Percentiles rank a stretch among this genome's conserved stretches.
Conservation (phyloP, 768 basidiomycete genomes). For the Tulasnella sp. region DNA sequence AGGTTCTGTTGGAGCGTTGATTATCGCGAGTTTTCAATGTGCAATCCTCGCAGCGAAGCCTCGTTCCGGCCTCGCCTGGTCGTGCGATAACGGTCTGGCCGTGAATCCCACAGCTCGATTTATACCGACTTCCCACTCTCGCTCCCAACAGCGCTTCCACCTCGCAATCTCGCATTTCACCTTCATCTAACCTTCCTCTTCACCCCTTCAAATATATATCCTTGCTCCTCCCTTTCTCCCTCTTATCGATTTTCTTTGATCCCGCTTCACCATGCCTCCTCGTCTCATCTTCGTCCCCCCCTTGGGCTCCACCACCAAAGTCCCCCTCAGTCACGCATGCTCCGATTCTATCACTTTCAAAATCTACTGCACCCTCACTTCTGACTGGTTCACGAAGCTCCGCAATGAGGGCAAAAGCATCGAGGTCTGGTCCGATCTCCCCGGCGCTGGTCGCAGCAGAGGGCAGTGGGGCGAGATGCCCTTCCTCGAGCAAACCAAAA, state of each 20-base stretch:
- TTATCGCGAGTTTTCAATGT: too few relatives aligned
- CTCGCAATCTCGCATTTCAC: too few relatives aligned
- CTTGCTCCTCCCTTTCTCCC: neutral
- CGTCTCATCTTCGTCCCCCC: conserved; percentile 10
- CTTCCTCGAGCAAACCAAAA: conserved; percentile 8
- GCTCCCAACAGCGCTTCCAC: too few relatives aligned
- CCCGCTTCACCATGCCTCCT: conserved; percentile 8
- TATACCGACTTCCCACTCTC: too few relatives aligned
- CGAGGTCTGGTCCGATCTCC: conserved; percentile 14
- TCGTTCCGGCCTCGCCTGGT: too few relatives aligned
- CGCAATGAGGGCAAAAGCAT: conserved; percentile 4
- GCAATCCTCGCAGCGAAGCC: too few relatives aligned
- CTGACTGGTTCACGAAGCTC: conserved; percentile 6
- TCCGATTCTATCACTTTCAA: conserved; percentile 1
- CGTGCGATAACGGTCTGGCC: too few relatives aligned
- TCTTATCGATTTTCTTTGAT: conserved; percentile 2
- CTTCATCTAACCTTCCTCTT: too few relatives aligned
- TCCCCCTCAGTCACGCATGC: conserved; percentile 10
- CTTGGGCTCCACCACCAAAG: conserved; percentile 6
- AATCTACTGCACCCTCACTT: neutral
- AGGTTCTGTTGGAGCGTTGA: too few relatives aligned
- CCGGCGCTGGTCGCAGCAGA: neutral
- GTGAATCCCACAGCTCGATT: too few relatives aligned
- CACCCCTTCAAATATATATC: too few relatives aligned
- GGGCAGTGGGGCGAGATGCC: conserved; percentile 6